These are phyloP conservation scores for Xanthoconium separans DNA, from an alignment of 1,284 basidiomycete genomes.

Conservation along the genomic window DNA sequence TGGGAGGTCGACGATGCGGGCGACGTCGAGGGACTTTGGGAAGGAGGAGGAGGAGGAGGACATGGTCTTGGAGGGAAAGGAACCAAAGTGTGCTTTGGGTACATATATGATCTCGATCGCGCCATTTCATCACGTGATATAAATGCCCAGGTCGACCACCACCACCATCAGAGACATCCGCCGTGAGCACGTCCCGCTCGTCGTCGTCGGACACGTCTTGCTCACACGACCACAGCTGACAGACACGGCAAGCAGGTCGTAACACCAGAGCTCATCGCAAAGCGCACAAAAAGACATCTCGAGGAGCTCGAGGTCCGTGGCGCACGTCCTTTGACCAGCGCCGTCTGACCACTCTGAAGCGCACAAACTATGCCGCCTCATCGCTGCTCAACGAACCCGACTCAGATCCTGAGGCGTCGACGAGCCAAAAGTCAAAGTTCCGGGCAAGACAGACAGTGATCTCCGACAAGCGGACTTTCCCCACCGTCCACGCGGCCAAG, in stretches of 20 bases:
- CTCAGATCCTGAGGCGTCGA: constrained; percentile 34
- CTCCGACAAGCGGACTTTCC: constrained; percentile 64
- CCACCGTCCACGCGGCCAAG: constrained; percentile 34
- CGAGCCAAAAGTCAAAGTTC: constrained; percentile 46
- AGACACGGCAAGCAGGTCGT: constrained; percentile 50
- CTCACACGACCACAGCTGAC: constrained; percentile 34
- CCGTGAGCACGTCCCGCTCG: constrained; percentile 31
- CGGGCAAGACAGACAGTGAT: constrained; percentile 65
- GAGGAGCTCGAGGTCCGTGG: constrained; percentile 73
- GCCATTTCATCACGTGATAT: constrained; percentile 25
- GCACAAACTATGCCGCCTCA: constrained; percentile 72
- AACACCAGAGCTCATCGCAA: constrained; percentile 65
- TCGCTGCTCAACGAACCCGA: constrained; percentile 45
- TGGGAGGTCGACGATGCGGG: constrained; percentile 46
- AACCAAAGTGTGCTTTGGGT: too few species aligned
- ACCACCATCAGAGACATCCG: constrained; percentile 41
- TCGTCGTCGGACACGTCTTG: constrained; percentile 4
- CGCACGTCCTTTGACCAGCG: too few species aligned
- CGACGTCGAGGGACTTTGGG: constrained; percentile 24
- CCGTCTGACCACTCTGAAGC: constrained; percentile 39
- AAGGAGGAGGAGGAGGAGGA: background rate
- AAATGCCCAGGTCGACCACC: constrained; percentile 23
- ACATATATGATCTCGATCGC: constrained; percentile 10
- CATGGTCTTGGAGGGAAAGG: constrained; percentile 15
- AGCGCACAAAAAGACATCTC: constrained; percentile 71